Evolutionary conservation across 495 filamentous ascomycete species (phyloP), one percentile per base, ranked within the genome.

Genomic region (Xylaria palmicola): DNA sequence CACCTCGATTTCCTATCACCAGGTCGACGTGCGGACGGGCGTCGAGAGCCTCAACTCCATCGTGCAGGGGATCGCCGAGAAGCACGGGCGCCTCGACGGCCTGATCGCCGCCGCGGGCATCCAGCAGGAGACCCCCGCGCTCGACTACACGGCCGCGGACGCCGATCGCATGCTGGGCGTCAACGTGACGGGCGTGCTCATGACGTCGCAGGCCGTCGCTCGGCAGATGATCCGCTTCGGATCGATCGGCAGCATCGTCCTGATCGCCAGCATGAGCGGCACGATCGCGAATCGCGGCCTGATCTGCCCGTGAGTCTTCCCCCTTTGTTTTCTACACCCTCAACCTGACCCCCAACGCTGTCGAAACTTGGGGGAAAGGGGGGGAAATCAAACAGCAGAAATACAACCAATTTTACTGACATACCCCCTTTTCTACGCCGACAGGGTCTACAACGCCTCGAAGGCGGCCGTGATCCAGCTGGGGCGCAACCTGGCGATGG

Each of bases 401-500:
- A 24, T 20, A n/a, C 20, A 45, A 7, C 1, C 2, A n/a, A n/a
- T 39, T 1, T 45, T 45, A 17, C 47, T 51, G 13, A 51, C 19
- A 19, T 7, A n/a, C n/a, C n/a, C n/a, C 2, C 12, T 22, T 15
- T 4, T 9, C 13, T 22, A n/a, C 24, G 40, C 36, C 3, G 13
- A 84, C 70, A 87, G 91, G 32, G 90, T 89, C 36, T 97, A 97
- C 78, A 97, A 97, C 68, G 88, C 92, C 51, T 91, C 88, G 69
- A 97, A 97, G 74, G 91, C 91, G 4, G 92, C 84, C 12, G 90
- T 97, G 5, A 68, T 96, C 72, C 92, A 96, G 68, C 86, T 97
- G 4, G 86, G 79, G 7, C 87, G 89, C 66, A 93, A 92, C 73
- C 82, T 97, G n/a, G 93, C 92, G 6, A 73, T 84, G 29, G 91